Conservation (phyloP, 148 eudicot genomes). For the Chenopodium quinoa region DNA sequence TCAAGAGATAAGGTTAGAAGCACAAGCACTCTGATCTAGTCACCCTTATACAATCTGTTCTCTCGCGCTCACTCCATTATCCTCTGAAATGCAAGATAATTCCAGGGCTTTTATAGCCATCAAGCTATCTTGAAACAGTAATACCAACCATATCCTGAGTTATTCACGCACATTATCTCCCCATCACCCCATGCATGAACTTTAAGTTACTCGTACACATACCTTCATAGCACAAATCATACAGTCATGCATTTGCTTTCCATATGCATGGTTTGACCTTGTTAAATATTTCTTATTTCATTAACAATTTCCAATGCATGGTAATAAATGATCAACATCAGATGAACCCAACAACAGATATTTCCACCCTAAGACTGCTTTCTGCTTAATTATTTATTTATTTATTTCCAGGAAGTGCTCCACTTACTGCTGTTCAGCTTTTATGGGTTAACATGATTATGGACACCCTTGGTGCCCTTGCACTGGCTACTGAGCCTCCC, state of each 20-base stretch:
- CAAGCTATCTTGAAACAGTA: background rate
- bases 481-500: conserved; percentile 63
- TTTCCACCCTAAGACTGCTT: background rate
- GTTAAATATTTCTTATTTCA: background rate
- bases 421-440: conserved; percentile 59
- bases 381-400: background rate
- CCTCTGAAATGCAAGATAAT: background rate
- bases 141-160: no score
- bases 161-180: no score
- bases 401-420: conserved; percentile 46
- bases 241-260: background rate
- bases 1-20: background rate
- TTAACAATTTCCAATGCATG: background rate
- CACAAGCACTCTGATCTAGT: no score
- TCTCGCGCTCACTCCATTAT: background rate
- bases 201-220: background rate
- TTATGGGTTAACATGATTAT: conserved; percentile 67
- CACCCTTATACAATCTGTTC: background rate
- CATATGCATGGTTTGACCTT: background rate
- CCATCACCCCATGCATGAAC: background rate
- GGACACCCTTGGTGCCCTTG: conserved; percentile 67
- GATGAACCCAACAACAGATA: background rate
- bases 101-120: background rate
- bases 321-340: background rate
- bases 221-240: background rate